These are phyloP conservation scores for Eucalyptus dawsonii DNA, from an alignment of 345 rosid genomes.

Conservation along the genomic window DNA sequence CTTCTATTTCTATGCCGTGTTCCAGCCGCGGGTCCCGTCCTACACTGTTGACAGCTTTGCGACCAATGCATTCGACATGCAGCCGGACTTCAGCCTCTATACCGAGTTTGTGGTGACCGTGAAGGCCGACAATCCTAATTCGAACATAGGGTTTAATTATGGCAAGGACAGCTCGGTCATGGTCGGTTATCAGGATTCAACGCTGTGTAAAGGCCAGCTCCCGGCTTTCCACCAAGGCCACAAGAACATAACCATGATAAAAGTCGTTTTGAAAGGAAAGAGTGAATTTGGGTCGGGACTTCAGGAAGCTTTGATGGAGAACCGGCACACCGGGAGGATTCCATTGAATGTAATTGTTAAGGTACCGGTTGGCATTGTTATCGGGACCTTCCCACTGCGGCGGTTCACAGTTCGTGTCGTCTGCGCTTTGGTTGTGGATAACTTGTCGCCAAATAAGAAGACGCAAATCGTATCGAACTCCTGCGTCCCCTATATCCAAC, in stretches of 20 bases:
- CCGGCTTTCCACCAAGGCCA: constrained; percentile 30
- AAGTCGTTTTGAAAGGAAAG: constrained; percentile 20
- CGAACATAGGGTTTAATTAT: constrained; percentile 11
- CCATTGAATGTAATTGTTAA: constrained; percentile 23
- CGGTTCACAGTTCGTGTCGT: constrained; percentile 12
- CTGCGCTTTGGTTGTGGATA: constrained; percentile 35
- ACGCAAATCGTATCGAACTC: constrained; percentile 10
- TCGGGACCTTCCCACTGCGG: constrained; percentile 8
- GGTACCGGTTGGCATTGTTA: constrained; percentile 18
- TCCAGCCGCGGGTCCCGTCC: constrained; percentile 21
- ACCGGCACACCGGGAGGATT: constrained; percentile 16
- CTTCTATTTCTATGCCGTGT: background rate
- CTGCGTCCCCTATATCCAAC: constrained; percentile 2
- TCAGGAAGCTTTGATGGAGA: constrained; percentile 15
- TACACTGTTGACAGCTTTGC: constrained; percentile 15
- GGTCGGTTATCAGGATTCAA: constrained; percentile 5
- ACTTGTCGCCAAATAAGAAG: constrained; percentile 10
- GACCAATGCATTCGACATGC: constrained; percentile 14
- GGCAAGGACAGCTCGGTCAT: constrained; percentile 25
- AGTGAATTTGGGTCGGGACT: constrained; percentile 16
- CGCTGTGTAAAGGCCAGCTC: constrained; percentile 27
- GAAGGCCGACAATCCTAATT: constrained; percentile 29
- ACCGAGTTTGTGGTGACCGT: constrained; percentile 20
- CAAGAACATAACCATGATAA: constrained; percentile 9
- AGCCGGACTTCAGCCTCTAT: constrained; percentile 18